These are phyloP conservation scores for Medakamo hakoo DNA, from an alignment of 139 green algal species.

Conservation along the genomic window DNA sequence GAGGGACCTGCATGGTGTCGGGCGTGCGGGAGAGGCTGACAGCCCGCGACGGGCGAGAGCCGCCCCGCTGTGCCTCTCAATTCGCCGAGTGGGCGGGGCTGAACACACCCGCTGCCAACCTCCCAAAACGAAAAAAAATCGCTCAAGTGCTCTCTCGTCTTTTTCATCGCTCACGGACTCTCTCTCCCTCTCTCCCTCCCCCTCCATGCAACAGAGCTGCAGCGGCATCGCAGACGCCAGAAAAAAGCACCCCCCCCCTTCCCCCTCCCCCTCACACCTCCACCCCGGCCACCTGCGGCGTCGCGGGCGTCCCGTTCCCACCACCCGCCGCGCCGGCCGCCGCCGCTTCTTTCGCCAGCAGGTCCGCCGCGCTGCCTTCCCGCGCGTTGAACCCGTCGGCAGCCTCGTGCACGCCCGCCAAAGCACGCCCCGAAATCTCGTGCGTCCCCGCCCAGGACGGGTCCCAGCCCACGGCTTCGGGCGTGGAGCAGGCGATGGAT, in stretches of 20 bases:
- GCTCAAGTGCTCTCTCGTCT: background rate
- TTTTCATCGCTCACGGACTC: background rate
- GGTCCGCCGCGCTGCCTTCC: too few relatives aligned
- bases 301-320: too few relatives aligned
- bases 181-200: background rate
- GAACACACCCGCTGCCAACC: slow-evolving; percentile 9
- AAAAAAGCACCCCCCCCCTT: too few relatives aligned
- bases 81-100: too few relatives aligned
- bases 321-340: too few relatives aligned
- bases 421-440: slow-evolving; percentile 52
- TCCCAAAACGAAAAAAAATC: slow-evolving; percentile 5
- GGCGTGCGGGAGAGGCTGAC: too few relatives aligned
- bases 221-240: too few relatives aligned
- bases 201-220: background rate
- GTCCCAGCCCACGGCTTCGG: slow-evolving; percentile 48
- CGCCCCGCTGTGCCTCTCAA: too few relatives aligned
- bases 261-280: too few relatives aligned
- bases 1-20: background rate
- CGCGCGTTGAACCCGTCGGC: background rate
- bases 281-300: too few relatives aligned
- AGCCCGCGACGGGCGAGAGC: too few relatives aligned
- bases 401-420: slow-evolving; percentile 25
- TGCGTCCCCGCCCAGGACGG: slow-evolving; percentile 41
- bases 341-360: too few relatives aligned
- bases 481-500: slow-evolving; percentile 53